Percentiles rank a stretch among this genome's conserved stretches.
These are phyloP conservation scores for Macrophomina phaseolina DNA, from an alignment of 2,329 filamentous ascomycete species.

Conservation along the genomic window DNA sequence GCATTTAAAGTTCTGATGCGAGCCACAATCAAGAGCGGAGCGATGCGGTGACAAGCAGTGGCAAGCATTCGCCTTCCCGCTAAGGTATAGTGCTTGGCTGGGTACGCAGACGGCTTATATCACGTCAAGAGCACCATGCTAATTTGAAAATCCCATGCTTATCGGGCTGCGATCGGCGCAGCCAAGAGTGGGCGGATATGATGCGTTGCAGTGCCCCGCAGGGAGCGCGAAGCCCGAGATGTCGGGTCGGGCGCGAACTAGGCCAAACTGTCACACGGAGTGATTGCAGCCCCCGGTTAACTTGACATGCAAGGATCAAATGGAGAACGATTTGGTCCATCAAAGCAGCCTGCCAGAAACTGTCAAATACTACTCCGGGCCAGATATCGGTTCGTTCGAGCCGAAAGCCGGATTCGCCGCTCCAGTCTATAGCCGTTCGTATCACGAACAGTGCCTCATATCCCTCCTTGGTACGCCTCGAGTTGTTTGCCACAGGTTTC, in stretches of 20 bases:
- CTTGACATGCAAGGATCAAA: too few species aligned
- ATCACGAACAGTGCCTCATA: too few species aligned
- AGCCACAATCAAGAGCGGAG: not conserved
- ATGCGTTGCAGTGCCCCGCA: not conserved
- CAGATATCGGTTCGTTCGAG: too few species aligned
- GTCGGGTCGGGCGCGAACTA: not conserved
- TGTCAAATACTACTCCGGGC: too few species aligned
- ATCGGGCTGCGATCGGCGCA: not conserved
- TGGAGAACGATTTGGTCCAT: too few species aligned
- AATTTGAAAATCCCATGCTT: not conserved
- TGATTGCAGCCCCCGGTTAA: too few species aligned
- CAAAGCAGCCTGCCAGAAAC: too few species aligned
- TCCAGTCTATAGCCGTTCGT: too few species aligned
- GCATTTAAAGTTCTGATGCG: not conserved
- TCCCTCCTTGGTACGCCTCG: too few species aligned
- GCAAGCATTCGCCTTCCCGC: constrained; percentile 6
- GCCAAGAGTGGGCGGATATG: constrained; percentile 4
- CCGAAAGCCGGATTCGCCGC: too few species aligned
- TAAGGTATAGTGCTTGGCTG: constrained; percentile 4
- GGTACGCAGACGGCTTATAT: not conserved
- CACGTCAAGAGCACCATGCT: not conserved
- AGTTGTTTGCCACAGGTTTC: too few species aligned
- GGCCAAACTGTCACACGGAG: too few species aligned
- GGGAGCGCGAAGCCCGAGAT: not conserved
- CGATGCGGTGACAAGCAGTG: not conserved